Base-by-base conservation (phyloP, 2,329 filamentous ascomycete species). In the Cytospora schulzeri region DNA sequence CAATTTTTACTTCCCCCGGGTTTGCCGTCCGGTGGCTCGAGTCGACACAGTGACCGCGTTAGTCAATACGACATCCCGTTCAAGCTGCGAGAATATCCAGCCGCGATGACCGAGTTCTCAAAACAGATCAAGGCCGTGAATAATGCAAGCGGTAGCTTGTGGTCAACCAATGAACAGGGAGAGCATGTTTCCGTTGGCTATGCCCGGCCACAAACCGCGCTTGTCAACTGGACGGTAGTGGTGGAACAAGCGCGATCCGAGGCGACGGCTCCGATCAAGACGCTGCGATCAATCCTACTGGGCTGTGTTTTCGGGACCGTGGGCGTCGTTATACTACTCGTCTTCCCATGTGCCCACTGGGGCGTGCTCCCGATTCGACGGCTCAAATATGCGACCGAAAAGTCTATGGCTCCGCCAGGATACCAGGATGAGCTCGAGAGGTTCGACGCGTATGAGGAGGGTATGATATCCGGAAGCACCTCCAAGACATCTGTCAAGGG, bases 301-400 rank as follows among this genome's bases (percentile, higher is more conserved):
- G 91, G 87, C 6, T 96, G 92, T 67, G 90, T 96, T 0, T 96
- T 97, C 73, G 91, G 90, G 1, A 94, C 92, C 0, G 84, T 89
- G 15, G 93, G 89, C 0, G 81, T 90, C 5, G 85, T 96, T 59
- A 74, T 93, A 3, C 67, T 96, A 11, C 74, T 96, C 1, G 83
- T 92, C 2, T 84, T 93, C 45, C 92, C 93, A 0, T 87, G 93
- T 45, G 92, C 93, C 1, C 93, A 97, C 73, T 85, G 90, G 66
- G 91, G 91, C 57, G 92, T 95, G 55, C 80, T 88, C 69, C 93
- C 93, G 0, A 97, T 96, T 68, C 81, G 90, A 58, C 83, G 90
- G 67, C 79, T 96, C 48, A 91, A 91, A 71, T 81, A 83, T 33
- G 92, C 92, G 1, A 95, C 92, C 0, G 84, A 87, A 67, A 91